phyloP scores from a whole-genome alignment of 225 moss, liverwort and hornwort species.

The Polytrichum formosum region DNA sequence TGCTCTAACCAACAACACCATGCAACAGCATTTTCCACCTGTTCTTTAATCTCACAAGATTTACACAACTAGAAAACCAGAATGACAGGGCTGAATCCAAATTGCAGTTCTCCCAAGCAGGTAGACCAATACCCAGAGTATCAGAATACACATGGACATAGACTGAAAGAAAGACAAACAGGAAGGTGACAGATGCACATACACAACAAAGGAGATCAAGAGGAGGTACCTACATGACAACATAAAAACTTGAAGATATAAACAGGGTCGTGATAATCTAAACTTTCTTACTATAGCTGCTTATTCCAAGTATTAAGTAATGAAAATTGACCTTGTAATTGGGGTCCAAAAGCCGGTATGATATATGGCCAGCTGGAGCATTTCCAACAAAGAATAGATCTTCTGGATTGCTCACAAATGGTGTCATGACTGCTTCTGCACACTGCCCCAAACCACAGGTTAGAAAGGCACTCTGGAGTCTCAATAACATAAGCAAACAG shows the following conservation, averaged over 20 bases:
- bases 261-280: no score
- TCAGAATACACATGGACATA: neutral
- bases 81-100: no score
- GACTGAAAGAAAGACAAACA: neutral
- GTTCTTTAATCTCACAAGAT: no score
- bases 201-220: neutral
- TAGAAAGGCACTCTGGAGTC: neutral
- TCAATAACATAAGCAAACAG: no score
- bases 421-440: slow-evolving; percentile 70
- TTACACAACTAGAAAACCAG: no score
- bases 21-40: no score
- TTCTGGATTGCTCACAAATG: slow-evolving; percentile 51
- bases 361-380: slow-evolving; percentile 79
- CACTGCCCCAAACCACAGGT: slow-evolving; percentile 38
- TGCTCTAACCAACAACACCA: no score
- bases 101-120: no score
- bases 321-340: slow-evolving; percentile 49
- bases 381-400: slow-evolving; percentile 84
- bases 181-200: neutral
- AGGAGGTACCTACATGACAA: neutral
- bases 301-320: neutral
- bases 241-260: no score
- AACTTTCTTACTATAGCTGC: no score
- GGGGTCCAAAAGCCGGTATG: slow-evolving; percentile 50
- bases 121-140: neutral